A percentile compares a stretch with the other conserved stretches of the same genome.
phyloP scores from a whole-genome alignment of 768 basidiomycete species.

The Termitomyces sp. region DNA sequence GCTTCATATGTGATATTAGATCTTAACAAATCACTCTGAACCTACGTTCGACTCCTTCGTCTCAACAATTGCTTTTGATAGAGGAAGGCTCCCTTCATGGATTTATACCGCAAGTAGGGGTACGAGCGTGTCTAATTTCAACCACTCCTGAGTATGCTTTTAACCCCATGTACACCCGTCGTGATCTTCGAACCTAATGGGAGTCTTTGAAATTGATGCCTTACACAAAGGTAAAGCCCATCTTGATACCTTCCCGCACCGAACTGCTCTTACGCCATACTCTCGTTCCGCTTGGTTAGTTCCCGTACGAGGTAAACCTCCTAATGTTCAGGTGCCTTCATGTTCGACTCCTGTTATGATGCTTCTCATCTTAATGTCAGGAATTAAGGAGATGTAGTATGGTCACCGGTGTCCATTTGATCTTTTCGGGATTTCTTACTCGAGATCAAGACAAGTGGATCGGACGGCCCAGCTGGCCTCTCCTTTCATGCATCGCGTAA shows the following conservation, averaged over 20 bases:
- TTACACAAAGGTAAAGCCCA: constrained; percentile 29
- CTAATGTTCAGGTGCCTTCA: too few species aligned
- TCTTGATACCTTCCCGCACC: constrained; percentile 31
- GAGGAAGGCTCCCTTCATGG: constrained; percentile 27
- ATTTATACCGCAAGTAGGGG: constrained; percentile 40
- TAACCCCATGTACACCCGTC: constrained; percentile 33
- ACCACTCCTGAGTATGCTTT: constrained; percentile 3
- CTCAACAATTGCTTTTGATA: constrained; percentile 9
- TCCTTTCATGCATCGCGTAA: constrained; percentile 33
- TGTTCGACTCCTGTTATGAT: constrained; percentile 20
- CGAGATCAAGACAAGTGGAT: constrained; percentile 26
- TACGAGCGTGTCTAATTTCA: constrained; percentile 14
- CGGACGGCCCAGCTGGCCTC: constrained; percentile 41
- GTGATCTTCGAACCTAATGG: constrained; percentile 13
- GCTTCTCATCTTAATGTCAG: constrained; percentile 14
- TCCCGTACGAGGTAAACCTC: constrained; percentile 47
- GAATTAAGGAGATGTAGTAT: constrained; percentile 30
- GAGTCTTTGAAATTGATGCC: constrained; percentile 18
- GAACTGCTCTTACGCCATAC: constrained; percentile 17
- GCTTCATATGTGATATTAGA: neutral
- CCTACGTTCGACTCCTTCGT: neutral
- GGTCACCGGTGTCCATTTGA: constrained; percentile 38
- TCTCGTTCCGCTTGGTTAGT: constrained; percentile 51
- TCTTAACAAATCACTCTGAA: neutral
- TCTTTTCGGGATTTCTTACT: constrained; percentile 48